Base-by-base conservation (phyloP, 148 eudicot species). In the Vaccinium myrtillus region DNA sequence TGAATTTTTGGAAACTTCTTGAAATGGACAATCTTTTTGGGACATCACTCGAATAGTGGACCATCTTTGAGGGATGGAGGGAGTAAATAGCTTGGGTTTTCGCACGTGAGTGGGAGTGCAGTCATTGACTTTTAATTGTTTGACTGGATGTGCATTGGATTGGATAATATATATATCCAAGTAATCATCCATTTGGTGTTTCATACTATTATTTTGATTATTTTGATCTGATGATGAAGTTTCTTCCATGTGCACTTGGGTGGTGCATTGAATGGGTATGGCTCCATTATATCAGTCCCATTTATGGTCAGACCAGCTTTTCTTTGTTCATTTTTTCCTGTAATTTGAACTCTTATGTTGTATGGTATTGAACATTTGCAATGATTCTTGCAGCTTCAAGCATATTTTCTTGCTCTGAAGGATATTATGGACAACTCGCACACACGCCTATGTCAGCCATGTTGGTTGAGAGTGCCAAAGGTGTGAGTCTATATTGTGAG, bases 251-350 rank as follows among this genome's bases (percentile, higher is more conserved):
- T 80, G 91, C 98, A 48, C 99, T 97, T 54, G 99, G 99, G 61
- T 97, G 99, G 99, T 97, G 98, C 86, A 92, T 97, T 88, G 99
- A 97, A 90, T 97, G 99, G 99, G 99, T 97, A 93, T 70, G 87
- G 61, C 84, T 58, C n/a, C 46, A 46, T 19, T 71, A 70, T 10
- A 11, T 13, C 27, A 25, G 75, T 15, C 18, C 39, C 56, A 11
- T 78, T 78, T 78, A 58, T 78, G 13, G 39, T 13, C 3, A 30
- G 58, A 53, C 54, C 0, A 6, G 81, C 63, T 25, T n/a, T 54
- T 27, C 39, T 27, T 15, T 15, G 12, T 30, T 55, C 77, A 18
- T 36, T 4, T 13, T 71, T 30, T n/a, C 51, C 0, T 65, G 21
- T 11, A 70, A 48, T 63, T 67, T 5, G 30, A 67, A 67, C 16